Base-by-base conservation (phyloP, 2,329 filamentous ascomycete species). In the Penicillium thymicola region DNA sequence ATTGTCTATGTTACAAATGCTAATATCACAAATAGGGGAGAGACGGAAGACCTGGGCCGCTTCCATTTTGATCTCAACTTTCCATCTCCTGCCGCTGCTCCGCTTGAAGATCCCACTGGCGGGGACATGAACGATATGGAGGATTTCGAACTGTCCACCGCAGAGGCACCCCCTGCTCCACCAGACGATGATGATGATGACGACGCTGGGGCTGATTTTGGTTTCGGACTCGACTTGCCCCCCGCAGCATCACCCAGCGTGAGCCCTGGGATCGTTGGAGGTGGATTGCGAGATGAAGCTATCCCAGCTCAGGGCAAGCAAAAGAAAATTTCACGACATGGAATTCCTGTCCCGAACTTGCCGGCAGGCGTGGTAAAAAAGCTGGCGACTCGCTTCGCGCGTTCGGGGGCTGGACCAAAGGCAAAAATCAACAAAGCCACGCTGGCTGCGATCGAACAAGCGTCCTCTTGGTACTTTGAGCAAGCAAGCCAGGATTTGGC, bases 401-500 rank as follows among this genome's bases (percentile, higher is more conserved):
- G 86, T 64, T 84, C 84, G 4, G 84, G 86, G 43, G 85, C 86
- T 21, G 78, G 82, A 10, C 82, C 82, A 64, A 90, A 88, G 64
- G 78, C 84, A 5, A 89, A 87, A 62, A 83, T 96, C 45, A 85
- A 82, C 55, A 85, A 88, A 44, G 89, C 94, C 50, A 87, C 89
- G 2, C 76, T 96, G 37, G 82, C 83, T 30, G 87, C 88, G 5
- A 85, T 96, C 52, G 86, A 88, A 67, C 87, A 91, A 70, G 90
- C 91, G 0, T 89, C 89, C 3, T 90, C 95, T 59, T 94, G 90
- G 88, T 96, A 92, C 73, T 96, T 96, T 71, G 90, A 95, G 75
- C 92, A 96, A 72, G 78, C 89, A 2, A 86, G 89, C 46, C 89
- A 92, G 58, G 91, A 96, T 69, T 76, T 96, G 53, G 84, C 84